phyloP scores from a whole-genome alignment of 2,329 filamentous ascomycete genomes.

The Fusarium sp. region DNA sequence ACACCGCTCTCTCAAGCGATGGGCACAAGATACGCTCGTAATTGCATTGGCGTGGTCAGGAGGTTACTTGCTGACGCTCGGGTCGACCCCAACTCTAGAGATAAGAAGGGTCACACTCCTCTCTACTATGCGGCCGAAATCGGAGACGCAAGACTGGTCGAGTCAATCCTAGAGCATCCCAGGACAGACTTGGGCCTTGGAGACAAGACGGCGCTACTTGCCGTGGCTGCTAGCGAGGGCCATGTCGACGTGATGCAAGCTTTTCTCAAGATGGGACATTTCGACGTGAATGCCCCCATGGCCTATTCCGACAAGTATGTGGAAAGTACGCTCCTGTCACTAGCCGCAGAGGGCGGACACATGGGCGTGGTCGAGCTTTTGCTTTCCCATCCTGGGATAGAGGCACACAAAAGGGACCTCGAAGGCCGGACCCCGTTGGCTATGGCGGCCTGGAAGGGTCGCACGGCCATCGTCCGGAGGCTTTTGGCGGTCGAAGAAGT shows the following conservation, averaged over 20 bases:
- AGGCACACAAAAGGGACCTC: not conserved
- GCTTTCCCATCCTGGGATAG: not conserved
- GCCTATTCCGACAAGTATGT: not conserved
- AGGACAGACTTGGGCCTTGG: not conserved
- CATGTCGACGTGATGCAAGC: not conserved
- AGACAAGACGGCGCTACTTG: not conserved
- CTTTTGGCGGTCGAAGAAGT: not conserved
- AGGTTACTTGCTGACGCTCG: not conserved
- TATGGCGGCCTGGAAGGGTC: not conserved
- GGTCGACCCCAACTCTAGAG: not conserved
- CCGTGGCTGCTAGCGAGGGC: not conserved
- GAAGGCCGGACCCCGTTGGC: not conserved
- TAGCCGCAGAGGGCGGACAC: not conserved
- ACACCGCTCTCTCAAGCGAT: not conserved
- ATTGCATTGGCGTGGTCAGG: not conserved
- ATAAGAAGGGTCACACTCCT: not conserved
- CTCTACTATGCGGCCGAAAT: not conserved
- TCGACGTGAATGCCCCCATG: not conserved
- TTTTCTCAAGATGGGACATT: not conserved
- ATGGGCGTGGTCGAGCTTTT: not conserved
- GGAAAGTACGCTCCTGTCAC: not conserved
- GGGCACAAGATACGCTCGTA: not conserved
- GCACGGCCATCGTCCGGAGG: not conserved
- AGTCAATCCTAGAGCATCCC: not conserved
- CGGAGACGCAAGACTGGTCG: not conserved